Evolutionary conservation across 345 rosid genomes (phyloP), one percentile per base, ranked within the genome.

Genomic region (Gossypium herbaceum): DNA sequence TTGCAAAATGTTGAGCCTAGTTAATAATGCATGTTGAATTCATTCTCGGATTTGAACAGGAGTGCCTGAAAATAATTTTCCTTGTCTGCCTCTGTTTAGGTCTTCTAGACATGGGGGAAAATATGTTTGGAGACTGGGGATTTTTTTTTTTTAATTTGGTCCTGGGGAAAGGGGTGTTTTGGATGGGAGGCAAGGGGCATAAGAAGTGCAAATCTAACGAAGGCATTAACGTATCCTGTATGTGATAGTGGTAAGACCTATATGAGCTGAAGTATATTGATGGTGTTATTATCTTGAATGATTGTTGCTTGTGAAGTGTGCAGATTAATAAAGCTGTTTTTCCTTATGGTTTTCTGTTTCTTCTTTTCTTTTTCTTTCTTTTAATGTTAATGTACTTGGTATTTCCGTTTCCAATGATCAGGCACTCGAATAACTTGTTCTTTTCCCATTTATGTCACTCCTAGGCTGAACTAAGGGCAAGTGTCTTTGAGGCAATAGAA

Each of bases 401-500:
- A 39, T 39, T 71, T 22, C 56, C 45, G 0, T 61, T 72, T 48
- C 51, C 17, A 55, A 72, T 75, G 72, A 63, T 6, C 41, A 7
- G 61, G 56, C 56, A 60, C 25, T 56, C 58, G 29, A 29, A 56
- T 77, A 16, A 24, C 2, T 70, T 27, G 65, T 65, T 20, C 25
- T 22, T 63, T 71, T 24, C 2, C 41, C 25, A 29, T 39, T 68
- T 51, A 67, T 17, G 24, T 59, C 11, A 44, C 45, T 55, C 59
- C 55, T 70, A 95, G 99, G 98, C 97, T 83, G 99, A 95, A 87
- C 92, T 93, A 1, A 87, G 98, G 75, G 98, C 98, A 27, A 93
- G 97, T 84, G 98, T 95, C 10, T 95, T 93, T 77, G 99, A 89
- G 85, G 99, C 99, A 58, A 95, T 95, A 20, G 98, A 95, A 85